Base-by-base conservation (phyloP, 2,329 filamentous ascomycete genomes). In the Arthroderma sp. region DNA sequence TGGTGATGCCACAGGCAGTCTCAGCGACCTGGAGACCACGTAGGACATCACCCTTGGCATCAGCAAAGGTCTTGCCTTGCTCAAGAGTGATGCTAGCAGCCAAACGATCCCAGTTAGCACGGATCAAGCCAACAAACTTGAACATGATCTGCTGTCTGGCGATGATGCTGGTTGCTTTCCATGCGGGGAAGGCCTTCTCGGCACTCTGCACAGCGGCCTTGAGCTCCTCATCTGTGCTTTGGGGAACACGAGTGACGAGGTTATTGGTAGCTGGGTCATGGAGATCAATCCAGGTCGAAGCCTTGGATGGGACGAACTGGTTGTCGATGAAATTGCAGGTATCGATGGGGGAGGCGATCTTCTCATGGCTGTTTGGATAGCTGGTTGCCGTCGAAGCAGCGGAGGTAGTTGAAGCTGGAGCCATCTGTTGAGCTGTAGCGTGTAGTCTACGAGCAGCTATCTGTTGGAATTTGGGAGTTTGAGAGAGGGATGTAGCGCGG, bases 41-140 rank as follows among this genome's bases (percentile, higher is more conserved):
- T 30, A 81, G 70, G 38, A 81, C 78, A 61, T 81, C 78, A 47
- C 77, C 78, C 57, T 67, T 73, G n/a, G 78, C 78, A 62, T 81
- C 78, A 31, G 75, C 75, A 59, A 81, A 76, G 1, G 78, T 81
- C 69, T 81, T 81, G 53, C 78, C 78, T 62, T 81, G 78, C 64
- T 81, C 78, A 22, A 81, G 64, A 4, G 77, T 80, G 53, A 81
- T 81, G 53, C 73, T 77, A 2, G 77, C 74, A 29, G 78, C 78
- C 48, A 81, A 61, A 45, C 78, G 68, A 58, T 81, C 77, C 77
- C 77, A 80, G 63, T 81, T 70, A 52, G 77, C 69, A 40, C 77
- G 68, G 56, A 82, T 80, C 61, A 81, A 59, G 29, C 65, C 70
- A 29, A 75, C 74, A 54, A 78, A 80, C 58, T 78, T 78, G 70